Evolutionary conservation across 2,329 filamentous ascomycete species (phyloP).

Genomic region (Exophiala bonariae): DNA sequence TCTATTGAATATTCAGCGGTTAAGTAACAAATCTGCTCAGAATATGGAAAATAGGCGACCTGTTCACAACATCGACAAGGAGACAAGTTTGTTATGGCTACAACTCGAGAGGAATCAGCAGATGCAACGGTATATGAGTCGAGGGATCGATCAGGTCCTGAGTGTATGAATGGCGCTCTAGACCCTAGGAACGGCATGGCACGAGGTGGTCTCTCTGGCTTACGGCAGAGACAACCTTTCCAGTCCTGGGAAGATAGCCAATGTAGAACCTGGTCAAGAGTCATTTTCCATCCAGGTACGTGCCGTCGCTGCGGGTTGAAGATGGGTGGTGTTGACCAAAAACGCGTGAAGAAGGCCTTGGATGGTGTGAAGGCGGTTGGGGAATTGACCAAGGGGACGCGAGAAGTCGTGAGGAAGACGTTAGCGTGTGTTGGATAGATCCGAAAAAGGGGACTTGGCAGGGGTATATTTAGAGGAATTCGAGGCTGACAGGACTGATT

Average conservation of each 20-base stretch:
- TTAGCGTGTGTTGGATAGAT: slow-evolving; percentile 11
- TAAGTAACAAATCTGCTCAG: too few relatives aligned
- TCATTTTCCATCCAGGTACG: slow-evolving; percentile 6
- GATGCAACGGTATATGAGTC: slow-evolving; percentile 14
- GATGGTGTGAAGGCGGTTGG: slow-evolving; percentile 24
- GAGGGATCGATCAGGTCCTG: neutral
- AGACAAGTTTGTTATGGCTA: slow-evolving; percentile 12
- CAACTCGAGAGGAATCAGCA: slow-evolving; percentile 5
- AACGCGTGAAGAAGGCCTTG: slow-evolving; percentile 13
- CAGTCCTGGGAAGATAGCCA: slow-evolving; percentile 12
- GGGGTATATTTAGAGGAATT: slow-evolving; percentile 9
- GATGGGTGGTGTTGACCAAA: slow-evolving; percentile 6
- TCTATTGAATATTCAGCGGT: too few relatives aligned
- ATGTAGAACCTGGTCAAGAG: slow-evolving; percentile 21
- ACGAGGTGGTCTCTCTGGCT: slow-evolving; percentile 11
- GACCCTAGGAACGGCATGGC: slow-evolving; percentile 8
- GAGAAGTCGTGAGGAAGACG: slow-evolving; percentile 11
- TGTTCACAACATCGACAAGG: slow-evolving; percentile 8
- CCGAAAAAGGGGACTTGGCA: slow-evolving; percentile 1
- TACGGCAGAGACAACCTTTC: slow-evolving; percentile 6
- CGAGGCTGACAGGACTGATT: neutral
- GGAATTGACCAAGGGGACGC: slow-evolving; percentile 21
- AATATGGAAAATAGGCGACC: neutral
- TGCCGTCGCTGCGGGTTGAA: neutral
- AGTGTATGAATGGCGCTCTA: slow-evolving; percentile 9